phyloP scores from a whole-genome alignment of 2,329 filamentous ascomycete species.

The Claviceps humidiphila region DNA sequence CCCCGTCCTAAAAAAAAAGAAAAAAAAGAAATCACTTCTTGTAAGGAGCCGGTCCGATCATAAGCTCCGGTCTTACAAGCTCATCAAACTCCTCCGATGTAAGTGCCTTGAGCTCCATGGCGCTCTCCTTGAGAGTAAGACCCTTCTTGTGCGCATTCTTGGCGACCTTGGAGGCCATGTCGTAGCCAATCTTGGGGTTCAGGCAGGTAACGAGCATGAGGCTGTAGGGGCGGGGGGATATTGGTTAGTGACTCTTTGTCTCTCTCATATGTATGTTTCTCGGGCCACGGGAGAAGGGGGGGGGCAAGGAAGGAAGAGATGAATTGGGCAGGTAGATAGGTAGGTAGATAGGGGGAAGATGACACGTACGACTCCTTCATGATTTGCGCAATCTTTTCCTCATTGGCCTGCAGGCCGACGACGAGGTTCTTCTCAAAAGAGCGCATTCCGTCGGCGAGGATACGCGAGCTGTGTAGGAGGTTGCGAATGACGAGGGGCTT shows the following conservation, averaged over 20 bases:
- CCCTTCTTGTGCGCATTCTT: conserved; percentile 99
- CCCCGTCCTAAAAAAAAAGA: too few species aligned
- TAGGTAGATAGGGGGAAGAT: too few species aligned
- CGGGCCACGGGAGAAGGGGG: too few species aligned
- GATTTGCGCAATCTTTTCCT: conserved; percentile 78
- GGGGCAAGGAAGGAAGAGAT: too few species aligned
- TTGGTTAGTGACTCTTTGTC: background rate
- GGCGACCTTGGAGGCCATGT: conserved; percentile 92
- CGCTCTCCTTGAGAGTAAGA: conserved; percentile 81
- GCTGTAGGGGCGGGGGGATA: conserved; percentile 28
- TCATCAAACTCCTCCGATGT: conserved; percentile 82
- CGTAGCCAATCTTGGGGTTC: conserved; percentile 94
- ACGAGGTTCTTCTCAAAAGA: conserved; percentile 94
- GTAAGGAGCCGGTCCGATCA: conserved; percentile 69
- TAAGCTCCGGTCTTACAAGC: conserved; percentile 83
- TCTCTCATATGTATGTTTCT: too few species aligned
- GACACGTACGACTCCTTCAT: conserved; percentile 78
- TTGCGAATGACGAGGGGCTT: conserved; percentile 95
- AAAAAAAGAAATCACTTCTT: conserved; percentile 18
- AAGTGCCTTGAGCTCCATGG: conserved; percentile 82
- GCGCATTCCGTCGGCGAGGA: conserved; percentile 83
- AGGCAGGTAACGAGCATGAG: conserved; percentile 97
- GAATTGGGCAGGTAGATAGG: too few species aligned
- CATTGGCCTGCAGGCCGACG: conserved; percentile 77
- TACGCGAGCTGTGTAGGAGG: conserved; percentile 78